Base-by-base conservation (phyloP, 148 eudicot genomes). In the Cornus kousa region DNA sequence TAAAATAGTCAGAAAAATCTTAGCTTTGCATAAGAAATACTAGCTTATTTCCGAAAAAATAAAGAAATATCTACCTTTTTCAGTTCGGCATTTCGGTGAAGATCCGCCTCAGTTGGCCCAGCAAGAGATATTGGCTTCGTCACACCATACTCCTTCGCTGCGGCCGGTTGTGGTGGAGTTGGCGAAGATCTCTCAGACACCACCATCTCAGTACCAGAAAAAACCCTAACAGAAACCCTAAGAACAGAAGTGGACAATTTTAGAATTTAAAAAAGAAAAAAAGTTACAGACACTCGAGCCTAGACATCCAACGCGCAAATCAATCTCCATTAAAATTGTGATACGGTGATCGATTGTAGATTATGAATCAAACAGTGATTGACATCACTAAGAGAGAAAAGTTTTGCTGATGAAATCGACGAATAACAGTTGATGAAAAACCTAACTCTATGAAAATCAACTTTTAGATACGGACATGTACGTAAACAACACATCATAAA, bases 81-180 rank as follows among this genome's bases (percentile, higher is more conserved):
- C 32, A 91, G 79, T 33, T 87, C 87, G 50, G 84, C 78, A 82
- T 91, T 89, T 7, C 92, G 88, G n/a, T 76, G 53, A 40, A 86
- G 83, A 89, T 91, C 92, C 57, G 86, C 85, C 74, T 82, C 91
- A 12, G 85, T 78, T 1, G 95, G 92, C 9, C 95, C 92, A 20
- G 91, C 83, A 3, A 85, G 82, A 57, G 92, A 91, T 68, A 91
- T 85, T 70, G 92, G 89, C 84, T 91, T 85, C 9, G 86, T 87
- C 73, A 86, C 85, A 0, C 89, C 92, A 9, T 65, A 84, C 78
- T 62, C 82, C 40, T 79, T 88, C 20, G 72, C 37, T 19, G 77
- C 19, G 28, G 53, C 65, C 13, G 71, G 81, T 1, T 53, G 62
- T 10, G 67, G 55, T 4, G 82, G 72, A 46, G 82, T 50, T 72